A percentile compares a stretch with the other conserved stretches of the same genome.
These are phyloP conservation scores for Gracilaria gracilis DNA, from an alignment of 23 red algal genomes.

Conservation along the genomic window DNA sequence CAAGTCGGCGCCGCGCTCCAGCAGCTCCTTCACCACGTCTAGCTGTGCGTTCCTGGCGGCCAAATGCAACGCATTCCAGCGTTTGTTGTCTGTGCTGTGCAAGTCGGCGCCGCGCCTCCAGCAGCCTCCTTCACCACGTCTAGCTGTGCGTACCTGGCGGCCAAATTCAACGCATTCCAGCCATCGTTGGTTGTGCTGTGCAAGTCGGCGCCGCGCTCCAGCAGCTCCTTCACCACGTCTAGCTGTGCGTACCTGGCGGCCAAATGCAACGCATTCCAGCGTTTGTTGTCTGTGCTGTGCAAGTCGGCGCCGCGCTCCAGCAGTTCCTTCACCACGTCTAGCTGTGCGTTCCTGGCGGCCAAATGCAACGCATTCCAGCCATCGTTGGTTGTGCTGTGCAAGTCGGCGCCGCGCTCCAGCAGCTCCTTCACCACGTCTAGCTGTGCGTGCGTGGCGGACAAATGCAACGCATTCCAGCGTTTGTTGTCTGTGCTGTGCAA, in stretches of 20 bases:
- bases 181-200: not conserved
- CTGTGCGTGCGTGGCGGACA: not conserved
- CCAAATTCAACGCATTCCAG: not conserved
- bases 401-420: not conserved
- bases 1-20: not conserved
- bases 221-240: slow-evolving; percentile 8
- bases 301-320: not conserved
- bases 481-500: not conserved
- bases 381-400: not conserved
- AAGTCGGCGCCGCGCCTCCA: not conserved
- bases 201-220: not conserved
- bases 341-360: not conserved
- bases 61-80: not conserved
- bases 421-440: not conserved
- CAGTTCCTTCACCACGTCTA: not conserved
- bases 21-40: not conserved
- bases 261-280: not conserved
- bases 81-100: not conserved
- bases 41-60: not conserved
- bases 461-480: not conserved
- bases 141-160: not conserved
- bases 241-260: not conserved
- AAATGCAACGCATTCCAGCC: not conserved
- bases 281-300: not conserved
- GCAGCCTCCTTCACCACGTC: not conserved